phyloP scores from a whole-genome alignment of 2,329 filamentous ascomycete species.

The Claviceps maximensis region DNA sequence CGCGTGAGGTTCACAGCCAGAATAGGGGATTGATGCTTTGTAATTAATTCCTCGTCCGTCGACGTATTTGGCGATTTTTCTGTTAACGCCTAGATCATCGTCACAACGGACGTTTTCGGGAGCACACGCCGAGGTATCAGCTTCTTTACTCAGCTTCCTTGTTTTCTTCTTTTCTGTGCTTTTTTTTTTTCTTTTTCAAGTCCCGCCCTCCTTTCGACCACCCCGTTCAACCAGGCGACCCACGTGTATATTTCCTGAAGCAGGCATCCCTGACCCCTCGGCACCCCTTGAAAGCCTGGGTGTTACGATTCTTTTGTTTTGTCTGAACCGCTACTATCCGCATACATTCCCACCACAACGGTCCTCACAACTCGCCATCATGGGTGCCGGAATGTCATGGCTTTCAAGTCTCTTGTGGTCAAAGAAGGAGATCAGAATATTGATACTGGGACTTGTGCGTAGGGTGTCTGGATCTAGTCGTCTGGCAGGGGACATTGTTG shows the following conservation, averaged over 20 bases:
- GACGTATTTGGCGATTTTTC: neutral
- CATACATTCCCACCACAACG: neutral
- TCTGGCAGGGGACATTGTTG: neutral
- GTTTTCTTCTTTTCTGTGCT: neutral
- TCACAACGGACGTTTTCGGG: neutral
- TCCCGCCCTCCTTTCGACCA: neutral
- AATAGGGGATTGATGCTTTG: slow-evolving; percentile 10
- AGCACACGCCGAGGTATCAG: neutral
- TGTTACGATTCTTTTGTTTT: neutral
- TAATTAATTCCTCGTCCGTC: slow-evolving; percentile 3
- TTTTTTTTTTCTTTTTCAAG: neutral
- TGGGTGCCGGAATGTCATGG: slow-evolving; percentile 55
- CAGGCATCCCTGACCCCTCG: slow-evolving; percentile 3
- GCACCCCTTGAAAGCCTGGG: neutral
- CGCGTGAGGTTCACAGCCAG: slow-evolving; percentile 1
- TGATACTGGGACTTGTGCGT: slow-evolving; percentile 83
- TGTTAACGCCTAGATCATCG: neutral
- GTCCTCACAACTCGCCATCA: slow-evolving; percentile 23
- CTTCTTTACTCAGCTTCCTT: neutral
- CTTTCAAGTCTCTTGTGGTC: slow-evolving; percentile 65
- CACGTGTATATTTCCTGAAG: slow-evolving; percentile 1
- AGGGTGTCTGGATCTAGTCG: neutral
- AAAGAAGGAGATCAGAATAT: slow-evolving; percentile 95
- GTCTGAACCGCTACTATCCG: neutral
- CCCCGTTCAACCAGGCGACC: neutral